A percentile compares a stretch with the other conserved stretches of the same genome.
These are phyloP conservation scores for Bolboschoenoplectus hybrid DNA, from an alignment of 202 grass and related monocot genomes.

Conservation along the genomic window DNA sequence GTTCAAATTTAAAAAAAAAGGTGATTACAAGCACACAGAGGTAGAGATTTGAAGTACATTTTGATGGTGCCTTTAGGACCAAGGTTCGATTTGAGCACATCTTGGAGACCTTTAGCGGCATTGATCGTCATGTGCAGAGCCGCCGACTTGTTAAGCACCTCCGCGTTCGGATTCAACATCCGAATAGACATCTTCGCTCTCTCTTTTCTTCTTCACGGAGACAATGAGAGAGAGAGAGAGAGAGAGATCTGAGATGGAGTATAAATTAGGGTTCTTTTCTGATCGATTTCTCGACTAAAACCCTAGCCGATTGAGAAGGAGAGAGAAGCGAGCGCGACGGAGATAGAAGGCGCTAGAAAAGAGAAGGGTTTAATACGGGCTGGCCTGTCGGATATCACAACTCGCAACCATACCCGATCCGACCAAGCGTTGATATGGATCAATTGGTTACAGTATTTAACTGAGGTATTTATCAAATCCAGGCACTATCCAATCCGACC, in stretches of 20 bases:
- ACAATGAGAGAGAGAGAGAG: not conserved
- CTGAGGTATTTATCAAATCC: no score
- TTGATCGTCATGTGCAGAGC: conserved; percentile 98
- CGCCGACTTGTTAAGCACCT: conserved; percentile 97
- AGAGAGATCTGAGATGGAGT: conserved; percentile 11
- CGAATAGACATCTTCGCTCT: conserved; percentile 72
- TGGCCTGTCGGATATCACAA: not conserved
- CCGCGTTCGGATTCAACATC: conserved; percentile 88
- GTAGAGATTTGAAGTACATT: conserved; percentile 54
- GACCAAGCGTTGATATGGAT: not conserved
- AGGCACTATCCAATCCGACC: not conserved
- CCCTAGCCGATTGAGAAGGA: conserved; percentile 19
- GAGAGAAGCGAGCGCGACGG: not conserved
- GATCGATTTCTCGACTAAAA: conserved; percentile 17
- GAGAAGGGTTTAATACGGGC: conserved; percentile 16
- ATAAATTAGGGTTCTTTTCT: not conserved
- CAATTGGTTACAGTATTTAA: no score
- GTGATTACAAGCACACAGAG: not conserved
- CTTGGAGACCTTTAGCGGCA: conserved; percentile 92
- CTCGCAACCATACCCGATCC: not conserved
- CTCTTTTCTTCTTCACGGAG: not conserved
- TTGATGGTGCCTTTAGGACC: conserved; percentile 96
- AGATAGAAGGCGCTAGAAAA: not conserved
- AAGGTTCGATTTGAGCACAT: conserved; percentile 95
- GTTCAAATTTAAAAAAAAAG: not conserved